Base-by-base conservation (phyloP, 2,329 filamentous ascomycete species). In the Monosporascus sp. region DNA sequence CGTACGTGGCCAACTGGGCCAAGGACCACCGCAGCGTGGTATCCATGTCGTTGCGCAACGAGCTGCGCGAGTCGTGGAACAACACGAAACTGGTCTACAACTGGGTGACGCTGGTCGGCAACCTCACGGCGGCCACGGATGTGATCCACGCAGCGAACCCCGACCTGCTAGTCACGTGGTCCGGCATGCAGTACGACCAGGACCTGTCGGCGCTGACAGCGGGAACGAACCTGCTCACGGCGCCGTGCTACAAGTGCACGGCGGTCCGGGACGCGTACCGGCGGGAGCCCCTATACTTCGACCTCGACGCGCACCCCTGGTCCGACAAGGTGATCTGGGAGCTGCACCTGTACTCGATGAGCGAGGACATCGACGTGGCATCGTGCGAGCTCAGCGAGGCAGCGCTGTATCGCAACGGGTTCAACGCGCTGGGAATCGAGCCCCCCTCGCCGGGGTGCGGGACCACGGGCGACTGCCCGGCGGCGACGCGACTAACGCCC, bases 1-100 rank as follows among this genome's bases (percentile, higher is more conserved):
- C 71, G 1, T 81, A 77, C 61, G 81, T 85, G 65, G 75, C 62
- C 53, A 57, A 67, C 19, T 76, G 76, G 71, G 71, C 72, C 9
- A 63, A 69, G 41, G 58, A 60, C 14, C 74, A 76, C 62, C 66
- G 68, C 5, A 72, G 69, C 54, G 59, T 74, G n/a, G 70, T 70
- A 0, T 72, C 68, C 26, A 71, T 73, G 63, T 71, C 70, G 7
- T 64, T 76, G 5, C 69, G 71, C 37, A 75, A 76, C 60, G 73
- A 75, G 61, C 64, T 75, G 26, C 71, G 72, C 19, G 66, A 69
- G 47, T 67, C 66, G 3, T 69, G 63, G 64, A 69, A 69, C 57
- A 56, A 60, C 62, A 69, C 66, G 1, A 59, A 64, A 41, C 61
- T 71, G 40, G 63, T 65, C 50, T 79, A 79, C 59, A 74, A 74